Conservation (phyloP, 2,329 filamentous ascomycete species). For the Ophiobolus disseminans region DNA sequence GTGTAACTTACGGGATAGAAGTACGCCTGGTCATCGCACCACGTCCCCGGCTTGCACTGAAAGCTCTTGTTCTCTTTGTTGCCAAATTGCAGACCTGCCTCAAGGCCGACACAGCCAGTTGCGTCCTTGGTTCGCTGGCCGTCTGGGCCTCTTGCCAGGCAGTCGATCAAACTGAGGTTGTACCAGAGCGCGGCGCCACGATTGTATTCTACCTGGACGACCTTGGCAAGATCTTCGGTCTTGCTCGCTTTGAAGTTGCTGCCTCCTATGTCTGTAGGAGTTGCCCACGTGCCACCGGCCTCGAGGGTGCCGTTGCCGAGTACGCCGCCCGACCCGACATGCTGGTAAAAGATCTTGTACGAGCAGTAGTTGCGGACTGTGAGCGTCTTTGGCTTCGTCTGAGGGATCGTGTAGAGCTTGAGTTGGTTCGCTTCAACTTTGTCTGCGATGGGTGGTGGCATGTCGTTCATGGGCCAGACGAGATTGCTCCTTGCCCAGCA, state of each 20-base stretch:
- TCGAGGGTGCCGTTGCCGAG: conserved; percentile 8
- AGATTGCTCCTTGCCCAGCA: conserved; percentile 13
- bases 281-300: conserved; percentile 10
- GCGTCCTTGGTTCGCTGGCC: conserved; percentile 13
- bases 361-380: conserved; percentile 28
- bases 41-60: conserved; percentile 19
- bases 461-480: conserved; percentile 17
- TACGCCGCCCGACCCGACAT: conserved; percentile 9
- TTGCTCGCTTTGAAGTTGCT: conserved; percentile 22
- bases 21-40: conserved; percentile 31
- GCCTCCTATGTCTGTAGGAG: conserved; percentile 16
- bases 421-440: conserved; percentile 16
- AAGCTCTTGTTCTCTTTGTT: conserved; percentile 12
- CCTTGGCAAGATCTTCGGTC: conserved; percentile 13
- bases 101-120: conserved; percentile 19
- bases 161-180: conserved; percentile 28
- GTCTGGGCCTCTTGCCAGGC: conserved; percentile 9
- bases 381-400: conserved; percentile 12
- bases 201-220: conserved; percentile 24
- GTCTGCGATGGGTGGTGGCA: conserved; percentile 14
- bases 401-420: conserved; percentile 15
- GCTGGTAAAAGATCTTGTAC: conserved; percentile 21
- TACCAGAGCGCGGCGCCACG: conserved; percentile 14
- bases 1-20: conserved; percentile 17
- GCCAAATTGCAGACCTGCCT: conserved; percentile 25